These are phyloP conservation scores for Pythium folliculosum DNA, from an alignment of 352 stramenopile species.

Conservation along the genomic window DNA sequence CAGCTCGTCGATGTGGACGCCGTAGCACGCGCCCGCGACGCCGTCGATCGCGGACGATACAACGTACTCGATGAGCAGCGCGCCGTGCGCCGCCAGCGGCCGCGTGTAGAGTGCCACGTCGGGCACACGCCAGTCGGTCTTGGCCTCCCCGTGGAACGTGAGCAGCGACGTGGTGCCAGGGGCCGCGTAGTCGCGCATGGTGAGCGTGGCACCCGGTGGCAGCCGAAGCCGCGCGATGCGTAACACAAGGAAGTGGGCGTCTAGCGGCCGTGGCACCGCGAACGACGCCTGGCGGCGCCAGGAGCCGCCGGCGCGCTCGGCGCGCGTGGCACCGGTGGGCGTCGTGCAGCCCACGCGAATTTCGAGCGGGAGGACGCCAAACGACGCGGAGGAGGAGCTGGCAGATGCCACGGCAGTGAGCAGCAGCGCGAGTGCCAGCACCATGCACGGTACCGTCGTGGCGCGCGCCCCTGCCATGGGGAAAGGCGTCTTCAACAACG, in stretches of 20 bases:
- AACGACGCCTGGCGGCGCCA: conserved; percentile 28
- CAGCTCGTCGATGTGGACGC: conserved; percentile 44
- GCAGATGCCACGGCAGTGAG: no score
- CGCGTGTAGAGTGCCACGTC: conserved; percentile 26
- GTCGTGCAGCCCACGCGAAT: conserved; percentile 15
- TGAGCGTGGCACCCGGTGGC: conserved; percentile 24
- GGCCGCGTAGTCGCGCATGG: conserved; percentile 20
- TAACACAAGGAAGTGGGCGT: conserved; percentile 42
- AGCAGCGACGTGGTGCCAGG: not conserved
- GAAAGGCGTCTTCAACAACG: no score
- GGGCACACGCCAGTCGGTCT: not conserved
- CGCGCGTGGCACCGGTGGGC: no score
- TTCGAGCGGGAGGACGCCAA: not conserved
- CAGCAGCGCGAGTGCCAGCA: no score
- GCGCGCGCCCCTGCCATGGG: no score
- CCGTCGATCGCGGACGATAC: not conserved
- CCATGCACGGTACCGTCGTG: no score
- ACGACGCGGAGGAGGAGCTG: not conserved
- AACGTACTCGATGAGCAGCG: conserved; percentile 27
- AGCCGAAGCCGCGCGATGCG: conserved; percentile 34
- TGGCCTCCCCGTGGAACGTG: not conserved
- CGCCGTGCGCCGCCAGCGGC: conserved; percentile 19
- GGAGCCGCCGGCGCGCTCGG: no score
- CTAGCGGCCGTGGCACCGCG: conserved; percentile 19
- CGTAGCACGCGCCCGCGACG: conserved; percentile 22